These are phyloP conservation scores for Ilyonectria sp. DNA, from an alignment of 2,329 filamentous ascomycete genomes.

Conservation along the genomic window DNA sequence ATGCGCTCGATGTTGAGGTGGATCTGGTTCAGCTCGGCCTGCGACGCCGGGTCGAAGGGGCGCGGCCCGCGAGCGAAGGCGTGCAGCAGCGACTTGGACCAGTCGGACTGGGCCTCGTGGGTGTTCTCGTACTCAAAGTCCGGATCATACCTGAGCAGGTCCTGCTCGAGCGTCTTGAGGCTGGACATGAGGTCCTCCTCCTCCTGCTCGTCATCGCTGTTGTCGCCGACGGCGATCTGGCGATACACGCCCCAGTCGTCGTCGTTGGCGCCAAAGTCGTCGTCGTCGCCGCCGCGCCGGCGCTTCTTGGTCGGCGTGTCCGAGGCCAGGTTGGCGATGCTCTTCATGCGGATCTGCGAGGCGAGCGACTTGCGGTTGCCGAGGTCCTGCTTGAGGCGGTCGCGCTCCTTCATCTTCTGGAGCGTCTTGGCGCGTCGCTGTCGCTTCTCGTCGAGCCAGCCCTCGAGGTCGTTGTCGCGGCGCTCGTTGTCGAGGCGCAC, in stretches of 20 bases:
- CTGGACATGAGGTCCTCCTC: slow-evolving; percentile 86
- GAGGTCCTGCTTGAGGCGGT: slow-evolving; percentile 92
- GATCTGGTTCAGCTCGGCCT: slow-evolving; percentile 86
- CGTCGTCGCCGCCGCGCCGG: slow-evolving; percentile 89
- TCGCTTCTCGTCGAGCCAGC: slow-evolving; percentile 88
- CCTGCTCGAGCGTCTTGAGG: slow-evolving; percentile 84
- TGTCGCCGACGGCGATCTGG: slow-evolving; percentile 87
- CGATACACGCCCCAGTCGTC: slow-evolving; percentile 99
- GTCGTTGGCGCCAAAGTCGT: slow-evolving; percentile 96
- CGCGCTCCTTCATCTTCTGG: slow-evolving; percentile 91
- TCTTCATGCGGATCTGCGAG: slow-evolving; percentile 98
- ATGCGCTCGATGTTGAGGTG: slow-evolving; percentile 98
- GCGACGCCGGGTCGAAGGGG: slow-evolving; percentile 85
- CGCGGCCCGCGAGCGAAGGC: slow-evolving; percentile 91
- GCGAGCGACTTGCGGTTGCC: slow-evolving; percentile 97
- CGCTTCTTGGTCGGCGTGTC: slow-evolving; percentile 90
- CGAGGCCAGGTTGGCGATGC: slow-evolving; percentile 93
- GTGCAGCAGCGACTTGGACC: slow-evolving; percentile 92
- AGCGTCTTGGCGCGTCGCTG: slow-evolving; percentile 79
- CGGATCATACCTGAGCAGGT: slow-evolving; percentile 89
- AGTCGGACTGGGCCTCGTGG: slow-evolving; percentile 92
- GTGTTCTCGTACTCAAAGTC: slow-evolving; percentile 94
- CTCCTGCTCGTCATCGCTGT: slow-evolving; percentile 90
- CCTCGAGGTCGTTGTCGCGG: slow-evolving; percentile 86
- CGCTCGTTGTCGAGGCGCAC: slow-evolving; percentile 87